A percentile compares a stretch with the other conserved stretches of the same genome.
Conservation (phyloP, 257 asterid species). For the Anisodus tanguticus region DNA sequence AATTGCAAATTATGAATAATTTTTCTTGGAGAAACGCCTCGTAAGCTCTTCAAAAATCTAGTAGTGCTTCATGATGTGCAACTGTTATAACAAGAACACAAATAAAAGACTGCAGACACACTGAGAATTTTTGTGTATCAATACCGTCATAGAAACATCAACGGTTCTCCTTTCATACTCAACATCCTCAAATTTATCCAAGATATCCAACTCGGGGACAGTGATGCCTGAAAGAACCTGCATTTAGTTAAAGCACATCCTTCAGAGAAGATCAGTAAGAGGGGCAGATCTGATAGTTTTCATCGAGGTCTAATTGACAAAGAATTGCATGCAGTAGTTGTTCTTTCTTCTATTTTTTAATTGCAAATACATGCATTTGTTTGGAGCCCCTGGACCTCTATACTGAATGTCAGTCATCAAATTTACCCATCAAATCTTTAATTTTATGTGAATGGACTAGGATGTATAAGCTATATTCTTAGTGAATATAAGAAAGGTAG, state of each 20-base stretch:
- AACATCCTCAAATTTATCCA: slow-evolving; percentile 78
- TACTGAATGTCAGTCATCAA: not conserved
- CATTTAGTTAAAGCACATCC: not conserved
- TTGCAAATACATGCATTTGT: not conserved
- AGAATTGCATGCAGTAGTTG: not conserved
- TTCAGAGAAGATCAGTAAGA: not conserved
- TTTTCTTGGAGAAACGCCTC: too few relatives aligned
- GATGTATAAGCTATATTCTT: not conserved
- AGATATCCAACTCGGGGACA: slow-evolving; percentile 67
- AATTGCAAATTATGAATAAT: too few relatives aligned
- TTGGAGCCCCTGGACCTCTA: not conserved
- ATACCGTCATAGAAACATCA: slow-evolving; percentile 61
- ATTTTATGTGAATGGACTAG: slow-evolving; percentile 25
- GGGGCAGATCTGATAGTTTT: not conserved
- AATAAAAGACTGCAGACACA: not conserved
- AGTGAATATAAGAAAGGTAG: not conserved
- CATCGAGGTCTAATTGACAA: not conserved
- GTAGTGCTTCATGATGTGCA: not conserved
- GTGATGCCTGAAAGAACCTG: slow-evolving; percentile 79
- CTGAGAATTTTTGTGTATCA: not conserved
- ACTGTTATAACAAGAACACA: not conserved
- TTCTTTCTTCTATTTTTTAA: not conserved
- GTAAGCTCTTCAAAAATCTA: not conserved
- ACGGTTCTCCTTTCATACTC: slow-evolving; percentile 79
- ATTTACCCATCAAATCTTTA: not conserved